A percentile compares a stretch with the other conserved stretches of the same genome.
phyloP scores from a whole-genome alignment of 1,284 basidiomycete species.

The Ganoderma lingzhi region DNA sequence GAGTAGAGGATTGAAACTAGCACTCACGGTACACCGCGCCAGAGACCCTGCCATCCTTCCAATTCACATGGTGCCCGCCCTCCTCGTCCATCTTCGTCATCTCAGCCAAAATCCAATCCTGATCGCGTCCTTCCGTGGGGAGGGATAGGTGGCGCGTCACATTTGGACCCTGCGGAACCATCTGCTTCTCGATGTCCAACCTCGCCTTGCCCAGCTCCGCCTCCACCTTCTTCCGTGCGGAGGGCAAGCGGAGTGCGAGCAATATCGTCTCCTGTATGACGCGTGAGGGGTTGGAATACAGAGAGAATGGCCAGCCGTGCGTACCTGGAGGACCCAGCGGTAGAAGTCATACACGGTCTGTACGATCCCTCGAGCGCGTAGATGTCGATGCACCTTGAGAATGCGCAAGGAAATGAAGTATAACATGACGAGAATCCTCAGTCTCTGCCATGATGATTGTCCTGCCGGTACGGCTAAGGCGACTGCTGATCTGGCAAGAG shows the following conservation, averaged over 20 bases:
- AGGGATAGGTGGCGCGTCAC: conserved; percentile 72
- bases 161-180: conserved; percentile 69
- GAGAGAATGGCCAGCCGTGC: conserved; percentile 26
- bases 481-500: conserved; percentile 5
- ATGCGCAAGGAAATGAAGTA: conserved; percentile 65
- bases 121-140: conserved; percentile 71
- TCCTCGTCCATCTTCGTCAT: conserved; percentile 83
- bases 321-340: conserved; percentile 63
- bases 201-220: conserved; percentile 76
- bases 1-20: neutral
- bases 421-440: conserved; percentile 69
- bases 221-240: conserved; percentile 71
- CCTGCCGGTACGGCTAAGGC: conserved; percentile 22
- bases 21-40: conserved; percentile 89
- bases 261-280: conserved; percentile 61
- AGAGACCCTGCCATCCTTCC: conserved; percentile 82
- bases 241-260: conserved; percentile 74
- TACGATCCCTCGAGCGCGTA: conserved; percentile 76
- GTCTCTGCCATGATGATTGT: conserved; percentile 49
- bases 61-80: conserved; percentile 57
- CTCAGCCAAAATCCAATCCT: conserved; percentile 83
- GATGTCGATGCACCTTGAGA: conserved; percentile 68
- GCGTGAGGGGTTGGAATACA: too few species aligned
- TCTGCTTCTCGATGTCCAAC: conserved; percentile 69
- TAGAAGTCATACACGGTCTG: conserved; percentile 63